Evolutionary conservation across 2,329 filamentous ascomycete genomes (phyloP), one percentile per base, ranked within the genome.

Genomic region (Cercospora citrullina): DNA sequence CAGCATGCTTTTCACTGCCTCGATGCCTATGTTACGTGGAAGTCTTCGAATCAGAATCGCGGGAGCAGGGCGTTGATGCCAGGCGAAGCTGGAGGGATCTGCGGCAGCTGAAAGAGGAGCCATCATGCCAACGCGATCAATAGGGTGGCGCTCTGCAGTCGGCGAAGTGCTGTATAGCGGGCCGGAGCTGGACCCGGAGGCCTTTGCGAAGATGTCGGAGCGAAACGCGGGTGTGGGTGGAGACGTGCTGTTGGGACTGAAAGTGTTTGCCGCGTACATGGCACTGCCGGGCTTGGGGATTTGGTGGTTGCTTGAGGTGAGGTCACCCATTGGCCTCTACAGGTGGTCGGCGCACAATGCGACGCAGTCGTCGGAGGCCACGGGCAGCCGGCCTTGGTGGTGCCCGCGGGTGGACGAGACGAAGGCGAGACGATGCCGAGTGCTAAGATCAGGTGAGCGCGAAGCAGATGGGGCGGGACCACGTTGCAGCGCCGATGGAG

Each of bases 1-100:
- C 5, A 90, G 80, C 81, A 90, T 88, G 76, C 85, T 87, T 71
- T 85, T 84, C 65, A 90, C 81, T 18, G 85, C 82, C 70, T 89
- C 87, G 61, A 82, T 79, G 73, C 84, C 86, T 53, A 84, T 89
- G 75, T 84, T 87, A 68, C 81, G 83, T 4, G 87, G 86, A 14
- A 90, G 81, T 72, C 84, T 87, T 74, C 87, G 86, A 79, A 90
- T 82, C 65, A 87, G 77, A 68, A 90, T 81, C n/a, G 78, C 75
- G 21, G 76, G 75, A 26, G 68, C 69, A 14, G 69, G 63, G 36
- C 72, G 71, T 28, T 66, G 26, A 30, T 74, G 71, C 28, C 61
- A 30, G 42, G 60, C 70, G 33, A 74, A 72, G 26, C 55, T 53
- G 14, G 60, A 33, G 18, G 72, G 69, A 68, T 77, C 74, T n/a